These are phyloP conservation scores for Eutypella sp. DNA, from an alignment of 2,329 filamentous ascomycete species.

Conservation along the genomic window DNA sequence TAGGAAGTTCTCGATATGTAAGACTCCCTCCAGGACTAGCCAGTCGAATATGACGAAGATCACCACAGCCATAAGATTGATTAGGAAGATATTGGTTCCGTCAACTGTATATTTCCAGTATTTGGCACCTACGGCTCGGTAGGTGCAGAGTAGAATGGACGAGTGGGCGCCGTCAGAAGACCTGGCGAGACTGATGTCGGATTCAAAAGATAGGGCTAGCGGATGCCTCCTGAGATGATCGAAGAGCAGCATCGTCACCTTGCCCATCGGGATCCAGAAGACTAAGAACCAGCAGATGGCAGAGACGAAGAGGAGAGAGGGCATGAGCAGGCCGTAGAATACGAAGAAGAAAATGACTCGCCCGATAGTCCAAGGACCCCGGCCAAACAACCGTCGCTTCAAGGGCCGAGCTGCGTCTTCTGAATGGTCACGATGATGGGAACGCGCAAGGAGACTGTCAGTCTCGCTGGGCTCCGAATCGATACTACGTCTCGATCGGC, in stretches of 20 bases:
- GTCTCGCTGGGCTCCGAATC: constrained; percentile 82
- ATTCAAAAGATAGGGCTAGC: constrained; percentile 87
- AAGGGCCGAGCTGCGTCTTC: constrained; percentile 36
- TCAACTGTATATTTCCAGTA: constrained; percentile 99
- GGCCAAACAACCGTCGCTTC: constrained; percentile 87
- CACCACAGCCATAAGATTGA: constrained; percentile 94
- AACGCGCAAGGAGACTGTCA: constrained; percentile 74
- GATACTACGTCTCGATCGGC: constrained; percentile 79
- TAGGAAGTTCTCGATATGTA: constrained; percentile 67
- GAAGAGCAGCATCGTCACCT: constrained; percentile 83
- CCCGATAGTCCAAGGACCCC: constrained; percentile 92
- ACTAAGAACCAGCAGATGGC: constrained; percentile 92
- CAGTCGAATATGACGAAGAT: constrained; percentile 93
- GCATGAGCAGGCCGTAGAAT: constrained; percentile 90
- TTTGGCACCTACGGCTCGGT: constrained; percentile 85
- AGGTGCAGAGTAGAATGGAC: constrained; percentile 91
- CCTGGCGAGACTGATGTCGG: constrained; percentile 71
- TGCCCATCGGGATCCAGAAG: constrained; percentile 98
- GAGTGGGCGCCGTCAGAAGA: constrained; percentile 66
- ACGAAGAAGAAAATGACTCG: constrained; percentile 93
- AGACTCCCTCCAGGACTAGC: constrained; percentile 63
- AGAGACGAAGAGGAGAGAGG: constrained; percentile 79
- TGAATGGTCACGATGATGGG: constrained; percentile 45
- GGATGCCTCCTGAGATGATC: constrained; percentile 91
- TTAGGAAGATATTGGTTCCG: constrained; percentile 97